phyloP scores from a whole-genome alignment of 108 stramenopile genomes.

The Nitzschia sp. region DNA sequence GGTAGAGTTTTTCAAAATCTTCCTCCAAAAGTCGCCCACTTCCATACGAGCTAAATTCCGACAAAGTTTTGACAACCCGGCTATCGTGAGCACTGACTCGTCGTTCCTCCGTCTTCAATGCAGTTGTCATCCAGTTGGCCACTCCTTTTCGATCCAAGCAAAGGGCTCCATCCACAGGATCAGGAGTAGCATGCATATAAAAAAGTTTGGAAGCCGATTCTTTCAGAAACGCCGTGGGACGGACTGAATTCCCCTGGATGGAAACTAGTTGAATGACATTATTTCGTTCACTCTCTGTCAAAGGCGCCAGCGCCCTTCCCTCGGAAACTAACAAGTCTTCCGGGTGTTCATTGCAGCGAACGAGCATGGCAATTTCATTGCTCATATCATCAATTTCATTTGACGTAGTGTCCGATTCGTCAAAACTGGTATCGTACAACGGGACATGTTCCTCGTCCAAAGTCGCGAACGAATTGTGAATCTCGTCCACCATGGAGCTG shows the following conservation, averaged over 20 bases:
- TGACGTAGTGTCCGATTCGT: conserved; percentile 6
- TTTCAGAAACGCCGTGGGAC: conserved; percentile 53
- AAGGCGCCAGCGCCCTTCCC: conserved; percentile 60
- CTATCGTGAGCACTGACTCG: conserved; percentile 63
- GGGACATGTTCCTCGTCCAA: conserved; percentile 1
- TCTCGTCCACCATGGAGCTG: conserved; percentile 32
- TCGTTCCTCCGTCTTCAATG: conserved; percentile 25
- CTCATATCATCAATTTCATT: conserved; percentile 35
- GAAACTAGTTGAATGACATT: conserved; percentile 46
- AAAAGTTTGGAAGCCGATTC: conserved; percentile 58
- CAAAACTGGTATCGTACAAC: conserved; percentile 37
- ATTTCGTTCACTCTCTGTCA: conserved; percentile 56
- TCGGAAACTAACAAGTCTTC: conserved; percentile 51
- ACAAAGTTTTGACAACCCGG: conserved; percentile 45
- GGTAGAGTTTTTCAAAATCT: conserved; percentile 62
- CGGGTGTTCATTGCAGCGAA: conserved; percentile 76
- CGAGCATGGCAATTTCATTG: conserved; percentile 66
- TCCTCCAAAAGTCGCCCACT: conserved; percentile 53
- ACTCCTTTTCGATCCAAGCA: conserved; percentile 39
- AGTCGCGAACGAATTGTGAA: conserved; percentile 31
- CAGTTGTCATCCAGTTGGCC: conserved; percentile 69
- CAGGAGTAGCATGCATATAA: conserved; percentile 43
- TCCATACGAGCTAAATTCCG: conserved; percentile 54
- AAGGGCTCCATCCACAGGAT: conserved; percentile 6
- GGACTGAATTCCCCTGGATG: conserved; percentile 6